phyloP scores from a whole-genome alignment of 352 stramenopile species.

The Phytopythium cucurbitacearum region DNA sequence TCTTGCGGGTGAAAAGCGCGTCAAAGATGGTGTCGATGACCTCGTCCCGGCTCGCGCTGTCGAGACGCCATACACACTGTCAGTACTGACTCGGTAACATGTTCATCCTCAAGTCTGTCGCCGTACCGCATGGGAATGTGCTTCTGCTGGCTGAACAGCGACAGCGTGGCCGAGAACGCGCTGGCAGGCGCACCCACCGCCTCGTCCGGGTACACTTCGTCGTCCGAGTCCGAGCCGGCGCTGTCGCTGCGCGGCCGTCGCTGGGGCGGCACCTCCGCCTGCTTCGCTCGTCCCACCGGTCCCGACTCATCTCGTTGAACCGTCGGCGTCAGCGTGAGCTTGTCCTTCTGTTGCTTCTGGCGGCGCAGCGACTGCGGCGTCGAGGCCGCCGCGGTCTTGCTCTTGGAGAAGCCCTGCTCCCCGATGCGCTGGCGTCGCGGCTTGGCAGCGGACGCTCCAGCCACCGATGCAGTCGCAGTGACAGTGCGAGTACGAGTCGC shows the following conservation, averaged over 20 bases:
- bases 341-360: constrained; percentile 20
- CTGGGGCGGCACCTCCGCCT: background rate
- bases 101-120: background rate
- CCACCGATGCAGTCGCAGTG: no score
- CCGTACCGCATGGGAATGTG: constrained; percentile 54
- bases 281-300: background rate
- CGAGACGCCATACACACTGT: background rate
- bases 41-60: constrained; percentile 65
- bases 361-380: constrained; percentile 8
- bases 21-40: constrained; percentile 83
- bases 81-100: background rate
- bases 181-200: constrained; percentile 20
- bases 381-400: constrained; percentile 12
- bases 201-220: constrained; percentile 67
- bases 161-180: constrained; percentile 67
- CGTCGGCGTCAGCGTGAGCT: constrained; percentile 28
- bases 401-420: constrained; percentile 31
- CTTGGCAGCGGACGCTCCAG: no score
- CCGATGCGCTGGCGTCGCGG: constrained; percentile 55
- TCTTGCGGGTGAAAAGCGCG: constrained; percentile 43
- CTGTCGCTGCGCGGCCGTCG: constrained; percentile 41
- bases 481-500: no score
- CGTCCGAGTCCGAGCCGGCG: constrained; percentile 36
- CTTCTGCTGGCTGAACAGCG: constrained; percentile 79
- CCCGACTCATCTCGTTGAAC: constrained; percentile 2